Conservation (phyloP, 1,284 basidiomycete species). For the Ceratobasidium papillatum region DNA sequence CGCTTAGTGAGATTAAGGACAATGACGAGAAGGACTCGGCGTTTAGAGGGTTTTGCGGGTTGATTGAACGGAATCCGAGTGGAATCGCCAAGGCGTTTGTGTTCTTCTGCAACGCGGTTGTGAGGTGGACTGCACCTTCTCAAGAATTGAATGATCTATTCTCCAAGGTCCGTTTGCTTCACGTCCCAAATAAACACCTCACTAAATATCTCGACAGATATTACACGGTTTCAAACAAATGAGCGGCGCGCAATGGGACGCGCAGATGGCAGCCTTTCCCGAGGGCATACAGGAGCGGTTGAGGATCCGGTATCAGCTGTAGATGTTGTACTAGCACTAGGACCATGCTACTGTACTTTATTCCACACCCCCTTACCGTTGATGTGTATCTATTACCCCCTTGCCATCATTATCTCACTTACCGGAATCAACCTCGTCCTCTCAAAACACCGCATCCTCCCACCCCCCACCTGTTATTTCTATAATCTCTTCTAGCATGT, state of each 20-base stretch:
- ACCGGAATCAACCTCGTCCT: background rate
- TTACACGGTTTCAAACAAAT: conserved; percentile 86
- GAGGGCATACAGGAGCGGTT: conserved; percentile 80
- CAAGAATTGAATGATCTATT: conserved; percentile 91
- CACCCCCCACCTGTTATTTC: background rate
- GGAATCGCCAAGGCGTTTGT: conserved; percentile 88
- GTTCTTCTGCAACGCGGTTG: conserved; percentile 98
- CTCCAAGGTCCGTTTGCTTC: conserved; percentile 57
- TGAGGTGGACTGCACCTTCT: conserved; percentile 91
- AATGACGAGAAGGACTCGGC: conserved; percentile 99
- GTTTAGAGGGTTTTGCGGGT: conserved; percentile 95
- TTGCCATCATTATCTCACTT: conserved; percentile 3
- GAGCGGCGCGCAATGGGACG: conserved; percentile 78
- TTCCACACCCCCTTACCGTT: conserved; percentile 1
- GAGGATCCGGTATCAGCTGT: conserved; percentile 78
- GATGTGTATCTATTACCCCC: conserved; percentile 27
- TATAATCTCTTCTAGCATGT: background rate
- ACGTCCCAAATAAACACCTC: background rate
- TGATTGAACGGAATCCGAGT: conserved; percentile 92
- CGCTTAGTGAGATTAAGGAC: conserved; percentile 97
- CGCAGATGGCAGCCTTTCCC: conserved; percentile 79
- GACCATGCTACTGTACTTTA: conserved; percentile 8
- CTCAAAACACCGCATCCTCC: background rate
- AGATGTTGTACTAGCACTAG: conserved; percentile 44
- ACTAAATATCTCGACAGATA: conserved; percentile 58